phyloP scores from a whole-genome alignment of 139 green algal species.

The Closterium sp. region DNA sequence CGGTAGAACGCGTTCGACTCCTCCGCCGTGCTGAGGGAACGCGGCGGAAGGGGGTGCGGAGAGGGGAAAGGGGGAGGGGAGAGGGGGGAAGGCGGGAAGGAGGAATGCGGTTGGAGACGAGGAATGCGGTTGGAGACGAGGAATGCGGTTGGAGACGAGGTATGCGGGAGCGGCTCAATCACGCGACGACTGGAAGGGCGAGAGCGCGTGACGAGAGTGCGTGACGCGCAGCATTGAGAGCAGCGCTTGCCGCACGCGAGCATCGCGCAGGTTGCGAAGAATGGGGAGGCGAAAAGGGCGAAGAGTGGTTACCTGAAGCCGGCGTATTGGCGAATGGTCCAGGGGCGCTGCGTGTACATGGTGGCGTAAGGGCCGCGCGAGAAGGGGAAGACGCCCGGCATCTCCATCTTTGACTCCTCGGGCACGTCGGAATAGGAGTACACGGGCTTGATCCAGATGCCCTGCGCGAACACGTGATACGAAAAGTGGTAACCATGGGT shows the following conservation, averaged over 20 bases:
- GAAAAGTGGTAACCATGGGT: too few species aligned
- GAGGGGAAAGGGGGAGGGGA: not conserved
- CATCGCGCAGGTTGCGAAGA: not conserved
- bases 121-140: not conserved
- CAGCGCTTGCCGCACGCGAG: not conserved
- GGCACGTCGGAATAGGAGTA: constrained; percentile 54
- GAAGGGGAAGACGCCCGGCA: constrained; percentile 67
- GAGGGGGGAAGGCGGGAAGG: not conserved
- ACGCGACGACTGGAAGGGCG: not conserved
- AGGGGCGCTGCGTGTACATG: constrained; percentile 70
- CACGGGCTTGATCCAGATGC: constrained; percentile 61
- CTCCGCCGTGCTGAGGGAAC: constrained; percentile 61
- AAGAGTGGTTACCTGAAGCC: constrained; percentile 61
- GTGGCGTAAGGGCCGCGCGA: constrained; percentile 64
- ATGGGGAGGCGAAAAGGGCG: not conserved
- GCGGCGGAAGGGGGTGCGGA: not conserved
- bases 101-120: not conserved
- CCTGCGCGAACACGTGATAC: constrained; percentile 14
- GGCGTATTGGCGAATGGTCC: constrained; percentile 77
- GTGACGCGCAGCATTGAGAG: not conserved
- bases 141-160: not conserved
- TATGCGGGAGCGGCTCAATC: not conserved
- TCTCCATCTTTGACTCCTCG: constrained; percentile 14
- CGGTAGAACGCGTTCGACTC: constrained; percentile 75
- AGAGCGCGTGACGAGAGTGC: not conserved